These are phyloP conservation scores for Tylopilus plumbeoviolaceoides DNA, from an alignment of 768 basidiomycete genomes.

Conservation along the genomic window DNA sequence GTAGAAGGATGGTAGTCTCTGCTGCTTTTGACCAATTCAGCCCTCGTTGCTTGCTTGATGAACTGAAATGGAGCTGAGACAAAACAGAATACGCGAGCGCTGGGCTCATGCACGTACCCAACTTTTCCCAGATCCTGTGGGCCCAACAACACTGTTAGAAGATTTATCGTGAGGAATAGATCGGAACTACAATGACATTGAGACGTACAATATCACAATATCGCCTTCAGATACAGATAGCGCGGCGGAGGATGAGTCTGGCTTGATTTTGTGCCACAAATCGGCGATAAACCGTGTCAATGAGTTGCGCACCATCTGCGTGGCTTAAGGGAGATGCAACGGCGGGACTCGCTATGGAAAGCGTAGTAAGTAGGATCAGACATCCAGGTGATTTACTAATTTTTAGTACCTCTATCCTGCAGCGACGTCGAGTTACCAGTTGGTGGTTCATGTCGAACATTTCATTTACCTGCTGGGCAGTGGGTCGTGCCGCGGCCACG, in stretches of 20 bases:
- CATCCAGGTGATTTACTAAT: too few species aligned
- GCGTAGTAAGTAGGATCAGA: too few species aligned
- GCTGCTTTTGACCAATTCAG: not conserved
- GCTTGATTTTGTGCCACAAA: constrained; percentile 14
- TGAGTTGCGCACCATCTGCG: not conserved
- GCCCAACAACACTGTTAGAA: constrained; percentile 12
- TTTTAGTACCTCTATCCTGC: too few species aligned
- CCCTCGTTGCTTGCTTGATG: constrained; percentile 7
- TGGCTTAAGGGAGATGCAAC: not conserved
- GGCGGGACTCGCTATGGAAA: not conserved
- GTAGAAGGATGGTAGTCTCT: constrained; percentile 4
- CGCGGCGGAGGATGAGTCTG: constrained; percentile 1
- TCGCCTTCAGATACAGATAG: constrained; percentile 11
- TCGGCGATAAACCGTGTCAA: not conserved
- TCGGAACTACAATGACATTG: not conserved
- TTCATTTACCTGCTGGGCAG: too few species aligned
- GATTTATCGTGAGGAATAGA: not conserved
- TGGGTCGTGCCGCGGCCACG: too few species aligned
- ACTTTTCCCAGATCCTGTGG: constrained; percentile 19
- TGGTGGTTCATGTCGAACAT: too few species aligned
- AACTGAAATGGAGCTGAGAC: constrained; percentile 9
- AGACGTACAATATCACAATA: constrained; percentile 20
- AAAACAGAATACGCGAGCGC: not conserved
- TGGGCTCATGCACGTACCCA: constrained; percentile 10
- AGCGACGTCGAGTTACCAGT: too few species aligned